These are phyloP conservation scores for Pyrenochaeta sp. DNA, from an alignment of 2,329 filamentous ascomycete genomes.

Conservation along the genomic window DNA sequence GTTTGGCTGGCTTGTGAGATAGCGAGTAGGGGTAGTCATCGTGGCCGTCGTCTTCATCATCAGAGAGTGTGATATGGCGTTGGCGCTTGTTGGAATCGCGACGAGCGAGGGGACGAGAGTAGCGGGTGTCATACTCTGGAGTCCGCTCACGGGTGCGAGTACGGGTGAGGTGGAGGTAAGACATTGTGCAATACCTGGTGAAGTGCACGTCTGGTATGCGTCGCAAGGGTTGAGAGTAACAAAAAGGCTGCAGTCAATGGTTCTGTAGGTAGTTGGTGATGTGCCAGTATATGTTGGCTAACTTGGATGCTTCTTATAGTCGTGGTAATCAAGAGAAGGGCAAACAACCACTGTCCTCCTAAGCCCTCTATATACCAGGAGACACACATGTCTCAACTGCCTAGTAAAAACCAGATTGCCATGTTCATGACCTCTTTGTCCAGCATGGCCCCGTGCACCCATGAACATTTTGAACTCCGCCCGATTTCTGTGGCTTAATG, in stretches of 20 bases:
- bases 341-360: constrained; percentile 2
- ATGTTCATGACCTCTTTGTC: constrained; percentile 6
- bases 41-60: constrained; percentile 33
- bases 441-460: constrained; percentile 13
- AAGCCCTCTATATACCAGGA: constrained; percentile 15
- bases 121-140: constrained; percentile 21
- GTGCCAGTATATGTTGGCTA: neutral
- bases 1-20: constrained; percentile 19
- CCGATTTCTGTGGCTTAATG: constrained; percentile 12
- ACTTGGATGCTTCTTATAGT: constrained; percentile 9
- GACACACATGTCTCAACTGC: constrained; percentile 23
- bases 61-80: constrained; percentile 30
- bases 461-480: constrained; percentile 6
- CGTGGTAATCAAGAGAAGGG: constrained; percentile 3
- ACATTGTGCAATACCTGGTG: constrained; percentile 26
- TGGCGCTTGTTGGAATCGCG: constrained; percentile 36
- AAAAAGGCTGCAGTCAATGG: neutral
- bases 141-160: constrained; percentile 32
- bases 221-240: neutral
- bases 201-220: neutral
- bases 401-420: constrained; percentile 6
- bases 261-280: neutral
- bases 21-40: constrained; percentile 42
- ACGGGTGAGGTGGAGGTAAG: constrained; percentile 30
- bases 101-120: constrained; percentile 28